Evolutionary conservation across 306 rosid genomes (phyloP), one percentile per base, ranked within the genome.

Genomic region (Corylus americana): DNA sequence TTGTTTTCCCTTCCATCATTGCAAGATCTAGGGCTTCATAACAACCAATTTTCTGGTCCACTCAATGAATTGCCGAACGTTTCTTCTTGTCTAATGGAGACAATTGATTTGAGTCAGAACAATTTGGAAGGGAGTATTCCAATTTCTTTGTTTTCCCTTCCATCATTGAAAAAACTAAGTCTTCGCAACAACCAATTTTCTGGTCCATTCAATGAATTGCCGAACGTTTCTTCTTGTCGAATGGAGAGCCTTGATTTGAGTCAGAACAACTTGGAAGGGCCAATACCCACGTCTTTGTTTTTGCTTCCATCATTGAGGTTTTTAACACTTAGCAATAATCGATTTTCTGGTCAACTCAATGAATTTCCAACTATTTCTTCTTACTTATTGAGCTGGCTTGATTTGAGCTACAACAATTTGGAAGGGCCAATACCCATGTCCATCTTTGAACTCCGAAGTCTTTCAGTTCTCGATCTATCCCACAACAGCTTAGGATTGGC

Each of bases 81-180:
- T 11, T 54, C 88, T 66, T 27, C 72, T 31, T 13, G 55, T 3
- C 0, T 50, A 4, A 22, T 87, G 1, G 49, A 25, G 0, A 8
- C 0, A 4, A 71, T 75, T 20, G 79, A 75, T 75, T 62, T 75
- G 63, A 53, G 74, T 20, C 12, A 12, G 16, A 77, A 77, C 42
- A 8, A 53, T 3, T 72, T 74, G 7, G 54, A 79, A 37, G 73
- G 82, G 71, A n/a, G n/a, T n/a, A n/a, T n/a, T n/a, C 89, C 92
- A 0, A 25, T 22, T 0, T 54, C 81, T 59, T 61, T 89, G 0
- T 45, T 87, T 54, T 66, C 54, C 9, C 78, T 81, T 16, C 82
- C 83, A 20, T 45, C 17, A 3, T 12, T 89, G 77, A 58, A 3
- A 7, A 14, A 45, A 5, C 58, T 88, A 0, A 18, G 1, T 2